Base-by-base conservation (phyloP, 495 filamentous ascomycete genomes). In the Parathielavia hyrcaniae region DNA sequence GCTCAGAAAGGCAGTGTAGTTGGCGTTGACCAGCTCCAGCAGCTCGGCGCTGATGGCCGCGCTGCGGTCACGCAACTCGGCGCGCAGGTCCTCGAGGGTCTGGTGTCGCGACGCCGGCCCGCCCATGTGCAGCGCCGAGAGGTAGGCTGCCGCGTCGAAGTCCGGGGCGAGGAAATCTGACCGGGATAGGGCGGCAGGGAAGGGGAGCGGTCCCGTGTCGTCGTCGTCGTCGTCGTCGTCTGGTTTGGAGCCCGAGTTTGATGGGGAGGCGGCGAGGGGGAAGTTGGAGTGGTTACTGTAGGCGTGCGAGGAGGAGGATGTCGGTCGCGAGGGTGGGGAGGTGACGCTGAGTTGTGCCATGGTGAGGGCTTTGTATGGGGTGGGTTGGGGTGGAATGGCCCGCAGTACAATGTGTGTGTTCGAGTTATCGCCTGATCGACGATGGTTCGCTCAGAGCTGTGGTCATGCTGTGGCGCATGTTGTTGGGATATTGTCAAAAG, bases 51-150 rank as follows among this genome's bases (percentile, higher is more conserved):
- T 85, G 49, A 97, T 81, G 17, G 83, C 76, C 60, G 86, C 81
- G 56, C 83, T 84, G 23, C 93, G 80, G 45, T 86, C 78, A 16
- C 90, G 84, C 5, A 99, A 78, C 63, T 99, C 95, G 30, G 84
- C 70, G 16, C 91, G 88, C 17, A 99, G 78, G 70, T 99, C 95
- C 69, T 96, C 92, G 48, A 99, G 88, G 3, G 90, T 96, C 68
- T 98, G 93, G 67, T 97, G 91, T 1, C 93, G 86, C 19, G 67
- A 53, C 7, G 64, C 66, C 0, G 67, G 59, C 4, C 63, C 62
- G 26, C 51, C 62, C 20, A 63, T 62, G 59, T 69, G 85, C 0
- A 97, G 77, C 5, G 86, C 85, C 7, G 89, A 88, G 39, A 99
- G 85, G 74, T 95, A 99, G 0, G 75, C 73, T 7, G 86, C 81